Conservation (phyloP, 2,329 filamentous ascomycete genomes). For the Aspergillus pseudoglaucus region DNA sequence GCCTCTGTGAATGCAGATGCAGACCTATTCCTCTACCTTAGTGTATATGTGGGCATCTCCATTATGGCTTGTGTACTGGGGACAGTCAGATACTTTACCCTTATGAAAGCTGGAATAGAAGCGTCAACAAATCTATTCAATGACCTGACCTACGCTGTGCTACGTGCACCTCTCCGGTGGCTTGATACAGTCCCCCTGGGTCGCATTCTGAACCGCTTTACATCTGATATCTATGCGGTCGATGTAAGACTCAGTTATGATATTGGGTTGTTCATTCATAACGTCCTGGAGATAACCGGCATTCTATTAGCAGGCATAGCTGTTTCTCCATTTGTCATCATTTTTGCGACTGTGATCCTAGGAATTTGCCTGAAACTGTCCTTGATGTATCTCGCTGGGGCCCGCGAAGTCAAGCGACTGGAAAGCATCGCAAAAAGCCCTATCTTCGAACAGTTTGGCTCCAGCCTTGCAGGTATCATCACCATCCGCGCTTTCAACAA, state of each 20-base stretch:
- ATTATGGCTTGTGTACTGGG: constrained; percentile 53
- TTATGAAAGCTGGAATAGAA: constrained; percentile 50
- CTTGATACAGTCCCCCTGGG: constrained; percentile 71
- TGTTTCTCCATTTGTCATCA: constrained; percentile 59
- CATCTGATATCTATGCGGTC: constrained; percentile 65
- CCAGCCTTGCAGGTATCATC: constrained; percentile 62
- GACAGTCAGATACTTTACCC: constrained; percentile 27
- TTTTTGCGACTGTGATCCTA: constrained; percentile 55
- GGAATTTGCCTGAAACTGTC: constrained; percentile 53
- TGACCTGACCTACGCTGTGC: constrained; percentile 58
- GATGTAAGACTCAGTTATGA: constrained; percentile 61
- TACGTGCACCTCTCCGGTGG: constrained; percentile 66
- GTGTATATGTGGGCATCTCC: constrained; percentile 58
- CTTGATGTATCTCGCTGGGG: constrained; percentile 57
- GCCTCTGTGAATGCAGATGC: not conserved
- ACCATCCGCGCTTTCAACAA: constrained; percentile 74
- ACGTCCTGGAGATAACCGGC: constrained; percentile 56
- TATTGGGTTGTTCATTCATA: constrained; percentile 54
- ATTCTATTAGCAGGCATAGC: constrained; percentile 60
- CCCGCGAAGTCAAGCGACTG: constrained; percentile 55
- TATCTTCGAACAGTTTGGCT: constrained; percentile 71
- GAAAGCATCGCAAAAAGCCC: constrained; percentile 70
- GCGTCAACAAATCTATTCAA: constrained; percentile 62
- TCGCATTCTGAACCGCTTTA: constrained; percentile 68
- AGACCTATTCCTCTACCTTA: constrained; percentile 44